Conservation (phyloP, 495 filamentous ascomycete species). For the Clohesyomyces aquaticus region DNA sequence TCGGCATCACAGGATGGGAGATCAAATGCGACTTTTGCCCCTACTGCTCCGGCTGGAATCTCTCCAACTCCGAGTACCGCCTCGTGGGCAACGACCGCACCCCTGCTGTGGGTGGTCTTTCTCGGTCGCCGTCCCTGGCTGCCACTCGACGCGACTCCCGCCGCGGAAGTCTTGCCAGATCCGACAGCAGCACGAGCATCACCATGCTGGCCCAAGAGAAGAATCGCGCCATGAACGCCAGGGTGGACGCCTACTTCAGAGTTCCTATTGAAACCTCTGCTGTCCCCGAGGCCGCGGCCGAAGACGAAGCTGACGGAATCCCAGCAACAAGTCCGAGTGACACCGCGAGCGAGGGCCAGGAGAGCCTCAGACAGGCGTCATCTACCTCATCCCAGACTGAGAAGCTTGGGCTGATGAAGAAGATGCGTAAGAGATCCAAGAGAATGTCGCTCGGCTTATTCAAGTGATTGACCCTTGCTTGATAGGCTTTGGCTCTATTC, state of each 20-base stretch:
- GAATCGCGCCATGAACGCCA: constrained; percentile 44
- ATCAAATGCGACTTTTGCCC: constrained; percentile 48
- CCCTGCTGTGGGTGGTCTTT: constrained; percentile 33
- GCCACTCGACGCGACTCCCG: constrained; percentile 34
- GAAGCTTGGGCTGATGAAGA: constrained; percentile 24
- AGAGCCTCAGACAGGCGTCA: constrained; percentile 24
- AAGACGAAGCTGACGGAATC: constrained; percentile 14
- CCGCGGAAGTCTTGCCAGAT: constrained; percentile 40
- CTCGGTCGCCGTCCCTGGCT: constrained; percentile 31
- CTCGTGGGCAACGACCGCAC: constrained; percentile 43
- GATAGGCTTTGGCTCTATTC: not conserved
- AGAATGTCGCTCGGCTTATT: constrained; percentile 28
- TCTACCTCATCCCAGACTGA: constrained; percentile 19
- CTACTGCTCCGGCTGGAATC: constrained; percentile 42
- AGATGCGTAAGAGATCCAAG: constrained; percentile 32
- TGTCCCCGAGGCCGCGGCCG: constrained; percentile 6
- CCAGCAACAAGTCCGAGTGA: constrained; percentile 28
- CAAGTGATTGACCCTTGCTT: constrained; percentile 18
- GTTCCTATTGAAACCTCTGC: constrained; percentile 10
- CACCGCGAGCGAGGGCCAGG: constrained; percentile 34
- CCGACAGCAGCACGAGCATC: constrained; percentile 42
- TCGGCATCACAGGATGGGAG: constrained; percentile 49
- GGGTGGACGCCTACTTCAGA: constrained; percentile 46
- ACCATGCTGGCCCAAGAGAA: constrained; percentile 42
- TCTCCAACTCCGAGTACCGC: constrained; percentile 41